A percentile compares a stretch with the other conserved stretches of the same genome.
These are phyloP conservation scores for Mycosphaerelloides madeirae DNA, from an alignment of 2,329 filamentous ascomycete genomes.

Conservation along the genomic window DNA sequence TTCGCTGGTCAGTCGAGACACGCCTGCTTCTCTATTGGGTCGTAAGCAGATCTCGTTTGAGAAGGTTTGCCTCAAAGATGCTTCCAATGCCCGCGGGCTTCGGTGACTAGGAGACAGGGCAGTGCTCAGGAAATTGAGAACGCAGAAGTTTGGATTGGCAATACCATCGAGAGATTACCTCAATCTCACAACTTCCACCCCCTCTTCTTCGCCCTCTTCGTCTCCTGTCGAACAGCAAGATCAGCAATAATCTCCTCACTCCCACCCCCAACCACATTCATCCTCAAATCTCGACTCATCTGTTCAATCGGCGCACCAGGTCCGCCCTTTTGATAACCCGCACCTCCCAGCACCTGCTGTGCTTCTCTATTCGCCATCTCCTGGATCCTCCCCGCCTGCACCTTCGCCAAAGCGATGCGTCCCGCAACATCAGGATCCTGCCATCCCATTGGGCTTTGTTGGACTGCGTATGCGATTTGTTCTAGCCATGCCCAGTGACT, in stretches of 20 bases:
- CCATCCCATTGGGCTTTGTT: conserved; percentile 25
- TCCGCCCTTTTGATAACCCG: conserved; percentile 50
- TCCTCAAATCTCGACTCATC: conserved; percentile 50
- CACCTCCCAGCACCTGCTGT: conserved; percentile 52
- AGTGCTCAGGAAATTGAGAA: too few species aligned
- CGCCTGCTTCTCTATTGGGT: too few species aligned
- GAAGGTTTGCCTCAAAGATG: too few species aligned
- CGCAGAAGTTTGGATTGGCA: too few species aligned
- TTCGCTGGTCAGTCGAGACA: too few species aligned
- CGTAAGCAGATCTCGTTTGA: too few species aligned
- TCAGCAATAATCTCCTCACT: conserved; percentile 34
- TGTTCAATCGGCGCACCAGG: conserved; percentile 50
- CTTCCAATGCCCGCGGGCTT: too few species aligned
- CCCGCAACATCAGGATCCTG: conserved; percentile 44
- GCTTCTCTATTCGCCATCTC: conserved; percentile 53
- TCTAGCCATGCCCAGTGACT: conserved; percentile 30
- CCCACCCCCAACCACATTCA: conserved; percentile 39
- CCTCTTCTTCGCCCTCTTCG: conserved; percentile 33
- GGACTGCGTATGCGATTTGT: conserved; percentile 30
- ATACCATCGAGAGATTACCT: too few species aligned
- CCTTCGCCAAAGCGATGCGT: conserved; percentile 50
- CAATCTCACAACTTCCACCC: conserved; percentile 45
- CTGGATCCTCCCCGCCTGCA: conserved; percentile 49
- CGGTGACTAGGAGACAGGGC: too few species aligned
- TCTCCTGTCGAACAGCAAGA: conserved; percentile 32